Evolutionary conservation across 441 rosid genomes (phyloP), one percentile per base, ranked within the genome.

Genomic region (Pelargonium myrrhifolium): DNA sequence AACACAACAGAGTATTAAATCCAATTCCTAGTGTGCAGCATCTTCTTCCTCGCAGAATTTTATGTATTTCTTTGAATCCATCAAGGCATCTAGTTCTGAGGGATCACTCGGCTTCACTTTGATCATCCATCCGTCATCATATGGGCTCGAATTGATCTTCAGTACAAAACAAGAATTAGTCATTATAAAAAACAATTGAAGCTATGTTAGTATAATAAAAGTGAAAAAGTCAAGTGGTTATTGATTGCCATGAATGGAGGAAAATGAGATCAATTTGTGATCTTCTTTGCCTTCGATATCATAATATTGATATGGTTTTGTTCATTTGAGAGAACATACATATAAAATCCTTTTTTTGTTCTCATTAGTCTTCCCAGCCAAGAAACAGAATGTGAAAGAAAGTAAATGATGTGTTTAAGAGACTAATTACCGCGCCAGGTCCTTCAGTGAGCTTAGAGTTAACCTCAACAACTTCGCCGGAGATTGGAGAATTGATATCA

Each of bases 41-140:
- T 85, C 96, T 83, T 91, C 99, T 71, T 94, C 96, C 81, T 94
- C 94, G 37, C 99, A 94, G 87, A 87, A 85, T 76, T 93, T 88
- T 20, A 87, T 82, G 83, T 91, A 93, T 62, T 87, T 96, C 65
- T 78, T 87, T 24, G 99, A 58, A 71, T 85, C 91, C 91, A 91
- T 74, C 76, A 93, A 80, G 70, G 93, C 79, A 35, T 79, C 89
- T 49, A 89, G 59, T 75, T 93, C 99, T 3, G 87, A 84, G 15
- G 97, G 87, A 70, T 71, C 82, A 70, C 86, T 82, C 10, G 99
- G 96, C 86, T 93, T 93, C 78, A 93, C 93, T 81, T 89, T 93
- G 72, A 91, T 93, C 90, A 93, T 88, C 99, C 99, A 93, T 69
- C 97, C 97, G 12, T 76, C 89, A 75, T 89, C 96, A 61, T 86